Base-by-base conservation (phyloP, 78 protist genomes). In the Dictyostelium purpureum region DNA sequence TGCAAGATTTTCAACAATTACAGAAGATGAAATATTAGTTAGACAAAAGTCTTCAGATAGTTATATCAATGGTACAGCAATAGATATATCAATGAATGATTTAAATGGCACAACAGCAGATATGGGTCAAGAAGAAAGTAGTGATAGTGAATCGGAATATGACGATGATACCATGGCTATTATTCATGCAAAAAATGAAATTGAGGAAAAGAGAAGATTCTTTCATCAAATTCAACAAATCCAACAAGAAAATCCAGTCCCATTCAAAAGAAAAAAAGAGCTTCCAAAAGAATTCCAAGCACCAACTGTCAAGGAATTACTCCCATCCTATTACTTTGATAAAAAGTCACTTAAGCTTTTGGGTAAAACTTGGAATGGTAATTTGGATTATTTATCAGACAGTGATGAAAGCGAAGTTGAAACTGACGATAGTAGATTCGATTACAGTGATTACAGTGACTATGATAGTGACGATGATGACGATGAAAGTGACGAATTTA, bases 361-460 rank as follows among this genome's bases (percentile, higher is more conserved):
- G 37, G 92, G 92, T 28, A 63, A 47, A 28, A 43, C 92, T 19
- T 85, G 92, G 92, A 12, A 85, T 59, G 92, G 92, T 75, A 28
- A 35, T 51, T 28, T 75, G 16, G 35, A 75, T 45, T n/a, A 51
- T 69, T n/a, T 38, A 6, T 26, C 38, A 6, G n/a, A 24, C n/a
- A 40, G 78, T 43, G 49, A 81, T 69, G 43, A 81, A 6, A 31
- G 77, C 31, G 35, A 81, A 38, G 1, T 49, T 6, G 40, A 16
- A 47, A 14, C 52, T 0, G 52, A 47, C 12, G 7, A 47, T 47
- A 42, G 28, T 56, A 6, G 37, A 76, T 63, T 54, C 33, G 82
- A 51, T 49, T 49, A 37, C 2, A n/a, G 26, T 4, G 35, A 54
- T 45, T 42, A 43, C 26, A 49, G 57, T 43, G 47, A 59, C 6